Base-by-base conservation (phyloP, 345 rosid genomes). In the Reutealis trisperma region DNA sequence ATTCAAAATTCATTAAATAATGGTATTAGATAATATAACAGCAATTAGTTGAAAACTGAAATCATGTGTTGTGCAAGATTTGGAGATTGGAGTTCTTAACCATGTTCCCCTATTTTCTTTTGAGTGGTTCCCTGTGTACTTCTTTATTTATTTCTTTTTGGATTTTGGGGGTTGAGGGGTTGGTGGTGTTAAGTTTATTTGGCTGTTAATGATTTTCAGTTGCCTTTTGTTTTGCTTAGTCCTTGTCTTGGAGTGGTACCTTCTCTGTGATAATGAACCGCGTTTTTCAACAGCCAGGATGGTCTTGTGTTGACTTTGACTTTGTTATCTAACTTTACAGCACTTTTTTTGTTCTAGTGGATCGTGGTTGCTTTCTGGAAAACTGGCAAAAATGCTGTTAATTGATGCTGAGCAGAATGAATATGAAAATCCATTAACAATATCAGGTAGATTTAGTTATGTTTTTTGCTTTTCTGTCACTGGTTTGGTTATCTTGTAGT, bases 291-390 rank as follows among this genome's bases (percentile, higher is more conserved):
- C 7, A 3, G 25, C 37, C 5, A 0, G 22, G 34, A 47, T 27
- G 58, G 25, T 10, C 64, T 57, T 82, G 25, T 32, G 42, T 47
- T 64, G 30, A 49, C 59, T 30, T 77, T 30, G 41, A 49, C 54
- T 41, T 75, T 30, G 41, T 44, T 66, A 21, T 74, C 60, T 67
- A 69, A 25, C 32, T 74, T 11, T 74, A 25, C 22, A 7, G 67
- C 18, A 45, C 9, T 60, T 66, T 55, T 6, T 71, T 71, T 67
- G 59, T 76, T 72, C 51, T 55, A 90, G 97, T 77, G 93, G 90
- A 51, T 87, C 96, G 27, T 92, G 97, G 96, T 83, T 92, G 83
- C 90, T 93, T 80, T 90, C 98, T 37, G 97, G 97, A 77, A 92
- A 86, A 82, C 84, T 95, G 79, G 94, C 94, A 64, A 95, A 90